phyloP scores from a whole-genome alignment of 139 green algal genomes.

The Mesostigma viride region DNA sequence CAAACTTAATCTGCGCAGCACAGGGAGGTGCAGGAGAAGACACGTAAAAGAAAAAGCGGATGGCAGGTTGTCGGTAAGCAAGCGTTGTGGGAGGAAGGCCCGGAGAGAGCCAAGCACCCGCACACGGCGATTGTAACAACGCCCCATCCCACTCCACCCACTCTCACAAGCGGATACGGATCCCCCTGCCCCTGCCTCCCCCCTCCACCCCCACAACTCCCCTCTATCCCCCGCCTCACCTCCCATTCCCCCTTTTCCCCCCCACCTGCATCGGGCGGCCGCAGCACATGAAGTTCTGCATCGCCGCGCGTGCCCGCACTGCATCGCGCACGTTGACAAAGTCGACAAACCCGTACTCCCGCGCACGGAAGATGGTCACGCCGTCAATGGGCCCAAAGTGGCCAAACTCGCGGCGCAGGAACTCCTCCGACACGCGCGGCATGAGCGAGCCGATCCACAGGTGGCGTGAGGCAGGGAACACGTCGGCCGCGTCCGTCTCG shows the following conservation, averaged over 20 bases:
- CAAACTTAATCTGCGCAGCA: too few relatives aligned
- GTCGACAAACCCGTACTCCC: neutral
- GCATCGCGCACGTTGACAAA: conserved; percentile 16
- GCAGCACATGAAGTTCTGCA: conserved; percentile 14
- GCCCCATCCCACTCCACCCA: too few relatives aligned
- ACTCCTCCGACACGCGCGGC: neutral
- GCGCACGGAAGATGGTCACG: neutral
- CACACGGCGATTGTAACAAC: too few relatives aligned
- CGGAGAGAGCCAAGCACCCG: too few relatives aligned
- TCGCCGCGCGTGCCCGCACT: conserved; percentile 16
- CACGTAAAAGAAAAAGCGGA: too few relatives aligned
- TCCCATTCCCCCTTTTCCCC: neutral
- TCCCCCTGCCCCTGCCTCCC: too few relatives aligned
- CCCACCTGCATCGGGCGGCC: conserved; percentile 10
- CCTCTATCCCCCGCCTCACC: conserved; percentile 1
- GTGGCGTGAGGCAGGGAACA: conserved; percentile 5
- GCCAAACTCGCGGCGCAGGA: conserved; percentile 7
- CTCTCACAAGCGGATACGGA: too few relatives aligned
- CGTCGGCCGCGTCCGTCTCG: neutral
- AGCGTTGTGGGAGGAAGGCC: too few relatives aligned
- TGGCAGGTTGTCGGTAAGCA: too few relatives aligned
- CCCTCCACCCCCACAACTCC: neutral
- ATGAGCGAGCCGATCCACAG: conserved; percentile 7
- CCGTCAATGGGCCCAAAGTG: conserved; percentile 5
- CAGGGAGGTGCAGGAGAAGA: too few relatives aligned